Evolutionary conservation across 305 asterid species (phyloP), one percentile per base, ranked within the genome.

Genomic region (Fraxinus nigra): DNA sequence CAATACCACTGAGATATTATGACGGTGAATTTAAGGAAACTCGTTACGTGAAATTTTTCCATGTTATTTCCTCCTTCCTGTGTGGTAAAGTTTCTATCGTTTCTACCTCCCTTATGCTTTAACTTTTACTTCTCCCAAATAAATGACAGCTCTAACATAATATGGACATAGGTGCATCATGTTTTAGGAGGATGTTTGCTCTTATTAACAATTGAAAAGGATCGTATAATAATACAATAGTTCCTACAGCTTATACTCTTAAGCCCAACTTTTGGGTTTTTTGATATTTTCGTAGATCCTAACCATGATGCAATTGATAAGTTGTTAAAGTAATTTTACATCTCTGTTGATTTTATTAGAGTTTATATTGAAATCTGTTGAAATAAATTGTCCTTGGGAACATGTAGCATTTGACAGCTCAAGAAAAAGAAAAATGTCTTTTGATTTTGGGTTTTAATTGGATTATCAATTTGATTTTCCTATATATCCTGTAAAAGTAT

Each of bases 131-230:
- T 75, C 83, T 59, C 34, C 26, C 65, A 74, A 40, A 56, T 28
- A 74, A 76, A 78, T 24, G 38, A n/a, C 51, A 80, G 34, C 46
- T 77, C 11, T 9, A 34, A 43, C 74, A n/a, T 22, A 38, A 73
- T 72, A 18, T 75, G 34, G 61, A 33, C 56, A 37, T 61, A 8
- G 10, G 40, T 82, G 79, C 78, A 9, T 46, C 65, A 28, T 54
- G 79, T 73, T 34, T 54, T 73, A 78, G 75, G 76, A 37, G 56
- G 78, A 43, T 37, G 18, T 69, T 5, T 78, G 75, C 32, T 80
- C 78, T 72, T 26, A 32, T 48, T 65, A 10, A 35, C 67, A 51
- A 77, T 35, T 54, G 20, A 72, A 65, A 61, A 61, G 32, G 10
- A 61, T 59, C 14, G 32, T 22, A 59, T 3, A 61, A 61, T 61